A percentile compares a stretch with the other conserved stretches of the same genome.
Conservation (phyloP, 208 protist species). For the Trypanosoma theileri region DNA sequence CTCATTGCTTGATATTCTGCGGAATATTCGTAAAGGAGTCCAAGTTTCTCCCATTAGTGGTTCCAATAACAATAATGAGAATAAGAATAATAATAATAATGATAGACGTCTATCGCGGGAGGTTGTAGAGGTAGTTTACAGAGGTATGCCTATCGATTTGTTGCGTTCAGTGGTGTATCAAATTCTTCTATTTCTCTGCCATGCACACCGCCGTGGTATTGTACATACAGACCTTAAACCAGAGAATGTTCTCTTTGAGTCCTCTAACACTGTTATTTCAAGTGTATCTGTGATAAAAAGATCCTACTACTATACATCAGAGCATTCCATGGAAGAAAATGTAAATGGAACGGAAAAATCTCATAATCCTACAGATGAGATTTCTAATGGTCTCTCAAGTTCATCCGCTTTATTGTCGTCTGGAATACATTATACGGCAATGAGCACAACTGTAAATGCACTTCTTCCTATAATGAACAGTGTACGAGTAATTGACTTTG, state of each 20-base stretch:
- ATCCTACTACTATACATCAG: constrained; percentile 22
- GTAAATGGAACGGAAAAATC: too few relatives aligned
- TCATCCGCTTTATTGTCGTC: too few relatives aligned
- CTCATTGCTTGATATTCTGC: constrained; percentile 61
- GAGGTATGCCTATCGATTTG: constrained; percentile 56
- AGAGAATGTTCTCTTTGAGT: constrained; percentile 85
- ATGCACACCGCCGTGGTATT: constrained; percentile 59
- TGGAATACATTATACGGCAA: too few relatives aligned
- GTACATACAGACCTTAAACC: constrained; percentile 88
- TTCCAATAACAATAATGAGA: not conserved
- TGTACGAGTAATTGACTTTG: constrained; percentile 79
- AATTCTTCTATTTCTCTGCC: constrained; percentile 69
- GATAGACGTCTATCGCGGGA: not conserved
- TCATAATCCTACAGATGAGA: too few relatives aligned
- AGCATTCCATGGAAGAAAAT: too few relatives aligned
- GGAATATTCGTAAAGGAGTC: constrained; percentile 26
- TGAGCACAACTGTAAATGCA: constrained; percentile 35
- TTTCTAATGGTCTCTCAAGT: too few relatives aligned
- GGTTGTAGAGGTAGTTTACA: constrained; percentile 39
- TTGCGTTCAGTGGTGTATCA: constrained; percentile 69
- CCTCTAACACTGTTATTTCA: constrained; percentile 37
- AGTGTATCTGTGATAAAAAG: constrained; percentile 28
- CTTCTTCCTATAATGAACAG: constrained; percentile 56
- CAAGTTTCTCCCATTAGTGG: too few relatives aligned
- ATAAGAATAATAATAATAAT: constrained; percentile 7